Percentiles rank a stretch among this genome's conserved stretches.
Evolutionary conservation across 176 grass and related monocot genomes (phyloP).

Genomic region (Urochloa ruziziensis): DNA sequence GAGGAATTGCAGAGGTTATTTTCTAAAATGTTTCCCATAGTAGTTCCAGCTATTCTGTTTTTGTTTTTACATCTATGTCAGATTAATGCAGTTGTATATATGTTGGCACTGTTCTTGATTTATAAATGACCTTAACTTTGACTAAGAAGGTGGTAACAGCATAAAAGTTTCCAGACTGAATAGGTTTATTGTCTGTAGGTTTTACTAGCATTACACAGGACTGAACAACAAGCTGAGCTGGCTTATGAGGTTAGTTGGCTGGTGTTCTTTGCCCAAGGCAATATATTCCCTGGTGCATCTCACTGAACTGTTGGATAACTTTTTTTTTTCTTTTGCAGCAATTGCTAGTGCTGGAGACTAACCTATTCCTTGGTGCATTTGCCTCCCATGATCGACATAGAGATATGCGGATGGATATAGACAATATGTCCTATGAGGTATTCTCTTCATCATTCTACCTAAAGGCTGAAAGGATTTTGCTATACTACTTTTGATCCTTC

Average conservation of each 20-base stretch:
- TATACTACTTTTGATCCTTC: neutral
- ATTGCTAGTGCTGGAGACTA: slow-evolving; percentile 54
- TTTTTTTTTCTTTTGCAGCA: slow-evolving; percentile 47
- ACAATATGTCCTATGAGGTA: slow-evolving; percentile 97
- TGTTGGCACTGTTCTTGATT: neutral
- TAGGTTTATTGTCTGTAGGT: slow-evolving; percentile 35
- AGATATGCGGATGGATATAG: slow-evolving; percentile 84
- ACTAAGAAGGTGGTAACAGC: neutral
- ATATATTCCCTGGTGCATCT: neutral
- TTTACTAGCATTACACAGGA: slow-evolving; percentile 59
- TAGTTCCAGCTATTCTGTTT: neutral
- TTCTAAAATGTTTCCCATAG: neutral
- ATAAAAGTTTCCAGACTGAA: neutral
- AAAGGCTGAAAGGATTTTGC: neutral
- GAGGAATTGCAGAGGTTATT: slow-evolving; percentile 76
- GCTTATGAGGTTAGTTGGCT: slow-evolving; percentile 57
- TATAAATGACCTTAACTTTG: neutral
- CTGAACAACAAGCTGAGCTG: slow-evolving; percentile 62
- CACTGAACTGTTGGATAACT: slow-evolving; percentile 13
- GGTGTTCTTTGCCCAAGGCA: slow-evolving; percentile 1
- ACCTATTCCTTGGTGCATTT: slow-evolving; percentile 46
- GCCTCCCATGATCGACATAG: slow-evolving; percentile 61
- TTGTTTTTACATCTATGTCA: slow-evolving; percentile 7
- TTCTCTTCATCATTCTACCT: slow-evolving; percentile 8
- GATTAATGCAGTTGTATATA: neutral